These are phyloP conservation scores for Przewalskia tangutica DNA, from an alignment of 257 asterid genomes.

Conservation along the genomic window DNA sequence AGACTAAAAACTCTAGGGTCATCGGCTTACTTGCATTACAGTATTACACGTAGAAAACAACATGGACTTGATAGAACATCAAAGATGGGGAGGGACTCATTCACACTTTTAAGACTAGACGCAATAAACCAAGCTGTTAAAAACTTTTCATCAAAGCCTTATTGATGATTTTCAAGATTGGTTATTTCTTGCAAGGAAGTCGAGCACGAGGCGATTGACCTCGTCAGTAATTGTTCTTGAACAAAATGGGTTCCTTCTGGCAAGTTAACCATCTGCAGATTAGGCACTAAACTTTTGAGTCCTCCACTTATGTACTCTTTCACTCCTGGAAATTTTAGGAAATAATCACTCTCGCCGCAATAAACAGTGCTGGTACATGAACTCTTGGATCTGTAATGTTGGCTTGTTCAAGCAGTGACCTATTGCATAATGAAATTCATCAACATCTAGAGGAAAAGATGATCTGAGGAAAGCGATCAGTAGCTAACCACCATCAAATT, in stretches of 20 bases:
- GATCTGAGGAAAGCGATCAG: background rate
- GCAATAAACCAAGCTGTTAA: background rate
- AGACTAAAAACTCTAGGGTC: background rate
- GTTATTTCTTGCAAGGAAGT: constrained; percentile 30
- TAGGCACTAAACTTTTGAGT: constrained; percentile 37
- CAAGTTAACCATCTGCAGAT: constrained; percentile 39
- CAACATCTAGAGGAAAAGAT: background rate
- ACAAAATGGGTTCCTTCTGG: constrained; percentile 72
- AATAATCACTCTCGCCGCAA: constrained; percentile 68
- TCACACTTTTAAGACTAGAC: background rate
- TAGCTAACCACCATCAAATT: background rate
- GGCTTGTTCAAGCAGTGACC: constrained; percentile 21
- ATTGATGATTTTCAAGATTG: background rate
- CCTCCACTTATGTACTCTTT: constrained; percentile 49
- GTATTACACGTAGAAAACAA: background rate
- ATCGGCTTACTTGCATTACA: background rate
- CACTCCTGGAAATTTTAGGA: constrained; percentile 45
- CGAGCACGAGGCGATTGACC: constrained; percentile 34
- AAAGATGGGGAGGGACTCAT: background rate
- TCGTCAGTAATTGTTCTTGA: constrained; percentile 54
- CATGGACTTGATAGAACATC: background rate
- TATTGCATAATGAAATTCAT: background rate
- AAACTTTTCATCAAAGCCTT: background rate
- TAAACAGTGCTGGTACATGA: constrained; percentile 54
- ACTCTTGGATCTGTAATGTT: constrained; percentile 28